A percentile compares a stretch with the other conserved stretches of the same genome.
phyloP scores from a whole-genome alignment of 176 grass and related monocot species.

The Saccharum spontaneum region DNA sequence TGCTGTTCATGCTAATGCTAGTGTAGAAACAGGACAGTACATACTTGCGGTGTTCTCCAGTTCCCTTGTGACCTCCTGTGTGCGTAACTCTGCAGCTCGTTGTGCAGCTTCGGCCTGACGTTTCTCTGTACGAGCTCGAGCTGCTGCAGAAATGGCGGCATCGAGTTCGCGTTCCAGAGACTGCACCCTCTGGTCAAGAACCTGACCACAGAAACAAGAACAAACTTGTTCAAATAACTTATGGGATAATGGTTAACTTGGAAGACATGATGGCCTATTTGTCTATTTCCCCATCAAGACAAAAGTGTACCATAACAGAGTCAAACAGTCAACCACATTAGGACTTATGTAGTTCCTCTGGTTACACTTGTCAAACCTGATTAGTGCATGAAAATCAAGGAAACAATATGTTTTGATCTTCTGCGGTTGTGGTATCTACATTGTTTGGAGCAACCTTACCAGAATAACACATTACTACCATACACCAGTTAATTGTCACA shows the following conservation, averaged over 20 bases:
- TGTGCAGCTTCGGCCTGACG: constrained; percentile 87
- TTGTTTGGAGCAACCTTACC: neutral
- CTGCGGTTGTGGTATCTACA: neutral
- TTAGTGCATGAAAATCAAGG: neutral
- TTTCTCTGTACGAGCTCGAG: constrained; percentile 89
- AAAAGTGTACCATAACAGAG: neutral
- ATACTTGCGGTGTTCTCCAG: constrained; percentile 97
- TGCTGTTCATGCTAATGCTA: constrained; percentile 16
- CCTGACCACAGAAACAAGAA: constrained; percentile 31
- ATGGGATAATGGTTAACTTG: neutral
- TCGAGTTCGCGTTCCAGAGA: constrained; percentile 89
- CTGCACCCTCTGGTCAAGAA: constrained; percentile 89
- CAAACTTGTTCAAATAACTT: neutral
- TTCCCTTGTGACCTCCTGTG: constrained; percentile 78
- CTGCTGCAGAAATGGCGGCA: constrained; percentile 79
- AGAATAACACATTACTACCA: neutral
- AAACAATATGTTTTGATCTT: neutral
- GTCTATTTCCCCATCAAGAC: neutral
- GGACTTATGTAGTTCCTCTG: neutral
- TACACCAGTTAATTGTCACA: neutral
- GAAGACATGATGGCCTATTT: neutral
- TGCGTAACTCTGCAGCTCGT: constrained; percentile 60
- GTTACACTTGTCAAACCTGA: neutral
- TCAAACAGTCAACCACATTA: neutral
- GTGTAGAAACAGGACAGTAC: neutral